Base-by-base conservation (phyloP, 345 rosid genomes). In the Camelina hispida region DNA sequence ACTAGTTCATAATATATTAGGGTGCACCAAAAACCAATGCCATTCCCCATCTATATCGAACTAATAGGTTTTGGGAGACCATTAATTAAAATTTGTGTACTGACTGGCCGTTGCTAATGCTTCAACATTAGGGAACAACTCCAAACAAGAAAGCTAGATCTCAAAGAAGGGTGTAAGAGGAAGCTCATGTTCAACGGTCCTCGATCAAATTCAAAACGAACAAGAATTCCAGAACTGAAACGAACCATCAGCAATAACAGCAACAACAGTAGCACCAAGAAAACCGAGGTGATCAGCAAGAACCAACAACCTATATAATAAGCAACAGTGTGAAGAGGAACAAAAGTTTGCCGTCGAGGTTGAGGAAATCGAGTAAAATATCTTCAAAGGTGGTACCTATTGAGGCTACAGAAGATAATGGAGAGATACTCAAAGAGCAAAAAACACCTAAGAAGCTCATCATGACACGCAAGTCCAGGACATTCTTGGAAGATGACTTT, bases 401-500 rank as follows among this genome's bases (percentile, higher is more conserved):
- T 38, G 84, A 80, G 73, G 62, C 68, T 9, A 61, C 66, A 37
- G 72, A 71, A 70, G 71, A 80, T 23, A 35, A 0, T 28, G 28
- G 11, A 20, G 71, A 66, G 69, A 52, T 54, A 53, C 30, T 17
- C 11, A 66, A 74, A 23, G 68, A 65, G 48, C 72, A 66, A 15
- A 37, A 66, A 22, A 25, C 58, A 20, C 30, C 58, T 14, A 58
- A 71, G 47, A 73, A 68, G 48, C 70, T 66, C 10, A 51, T 74
- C 28, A 58, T 65, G 76, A 69, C 75, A 28, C 60, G 52, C 12
- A 71, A 16, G 34, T 58, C 68, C 3, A 69, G 69, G 73, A 65
- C 72, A 17, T 66, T 83, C 54, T 64, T 68, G 13, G 57, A 82
- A 72, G 84, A 84, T 69, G 84, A 79, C 67, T 68, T 81, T 78